These are phyloP conservation scores for Pseudozyma tsukubaensis DNA, from an alignment of 1,284 basidiomycete species.

Conservation along the genomic window DNA sequence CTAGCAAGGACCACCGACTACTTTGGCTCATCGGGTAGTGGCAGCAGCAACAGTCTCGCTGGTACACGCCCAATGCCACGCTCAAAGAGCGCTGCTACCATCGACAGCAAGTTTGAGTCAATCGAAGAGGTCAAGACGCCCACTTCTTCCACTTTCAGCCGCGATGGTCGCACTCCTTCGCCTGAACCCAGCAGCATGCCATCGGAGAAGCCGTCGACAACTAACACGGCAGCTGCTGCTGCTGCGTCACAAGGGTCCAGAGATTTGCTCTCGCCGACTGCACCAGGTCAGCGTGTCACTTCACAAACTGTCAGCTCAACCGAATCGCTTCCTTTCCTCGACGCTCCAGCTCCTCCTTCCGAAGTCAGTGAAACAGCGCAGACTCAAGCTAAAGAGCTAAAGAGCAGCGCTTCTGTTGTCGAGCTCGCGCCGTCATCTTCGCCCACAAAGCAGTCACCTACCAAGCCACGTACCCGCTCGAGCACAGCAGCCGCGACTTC, in stretches of 20 bases:
- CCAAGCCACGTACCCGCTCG: slow-evolving; percentile 17
- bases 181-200: slow-evolving; percentile 9
- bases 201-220: slow-evolving; percentile 6
- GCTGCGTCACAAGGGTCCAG: slow-evolving; percentile 7
- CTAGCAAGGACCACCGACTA: slow-evolving; percentile 31
- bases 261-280: slow-evolving; percentile 22
- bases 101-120: slow-evolving; percentile 40
- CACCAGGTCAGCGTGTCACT: slow-evolving; percentile 16
- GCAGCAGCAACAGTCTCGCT: slow-evolving; percentile 20
- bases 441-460: not conserved
- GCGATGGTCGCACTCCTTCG: slow-evolving; percentile 17
- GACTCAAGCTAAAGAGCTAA: not conserved
- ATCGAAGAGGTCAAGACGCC: slow-evolving; percentile 54
- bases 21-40: slow-evolving; percentile 31
- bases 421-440: not conserved
- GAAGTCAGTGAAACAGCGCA: slow-evolving; percentile 18
- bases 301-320: slow-evolving; percentile 49
- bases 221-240: slow-evolving; percentile 1
- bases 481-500: slow-evolving; percentile 7
- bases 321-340: slow-evolving; percentile 54
- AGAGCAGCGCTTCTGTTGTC: not conserved
- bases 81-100: slow-evolving; percentile 23
- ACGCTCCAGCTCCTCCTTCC: slow-evolving; percentile 31
- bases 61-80: slow-evolving; percentile 22
- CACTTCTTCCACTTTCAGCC: slow-evolving; percentile 29